Base-by-base conservation (phyloP, 78 protist genomes). In the Tieghemostelium lacteum region DNA sequence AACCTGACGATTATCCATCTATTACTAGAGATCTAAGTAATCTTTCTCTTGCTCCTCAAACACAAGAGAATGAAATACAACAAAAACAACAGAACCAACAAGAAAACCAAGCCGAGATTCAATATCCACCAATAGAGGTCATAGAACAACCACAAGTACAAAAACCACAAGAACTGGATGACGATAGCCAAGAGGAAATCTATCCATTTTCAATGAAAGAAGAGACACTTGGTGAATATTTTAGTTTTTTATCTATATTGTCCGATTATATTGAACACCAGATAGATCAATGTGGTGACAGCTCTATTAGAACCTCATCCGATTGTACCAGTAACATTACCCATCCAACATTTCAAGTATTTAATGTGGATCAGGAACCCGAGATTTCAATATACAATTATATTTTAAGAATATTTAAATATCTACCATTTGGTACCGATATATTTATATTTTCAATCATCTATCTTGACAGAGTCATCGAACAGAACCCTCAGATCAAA, bases 191-290 rank as follows among this genome's bases (percentile, higher is more conserved):
- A 45, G 42, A 61, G 12, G 87, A 76, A 14, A 65, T 76, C 5
- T 42, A 49, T 45, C 87, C 87, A 76, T 57, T 76, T 33, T 71
- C 71, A 10, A 78, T 78, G 19, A 73, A 69, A 36, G 88, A 78
- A n/a, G 75, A 78, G 31, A 42, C 75, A 4, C 10, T 78, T n/a
- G 66, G 66, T 7, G n/a, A 45, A 28, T 67, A 78, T 55, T 22
- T 31, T 5, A 28, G 70, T 2, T 66, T 78, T 50, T 54, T 78
- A 49, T 29, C 19, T 20, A 57, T 67, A 22, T 34, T 60, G n/a
- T 66, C 88, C 0, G 74, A 49, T 5, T 39, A 66, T 40, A 49
- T 42, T 49, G 63, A 40, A 5, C 31, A 26, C 2, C 42, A 31
- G 31, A 34, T 8, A 16, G 22, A 5, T 17, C 45, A 72, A 26